Conservation (phyloP, 73 alveolate species). For the Uronychia setigera region DNA sequence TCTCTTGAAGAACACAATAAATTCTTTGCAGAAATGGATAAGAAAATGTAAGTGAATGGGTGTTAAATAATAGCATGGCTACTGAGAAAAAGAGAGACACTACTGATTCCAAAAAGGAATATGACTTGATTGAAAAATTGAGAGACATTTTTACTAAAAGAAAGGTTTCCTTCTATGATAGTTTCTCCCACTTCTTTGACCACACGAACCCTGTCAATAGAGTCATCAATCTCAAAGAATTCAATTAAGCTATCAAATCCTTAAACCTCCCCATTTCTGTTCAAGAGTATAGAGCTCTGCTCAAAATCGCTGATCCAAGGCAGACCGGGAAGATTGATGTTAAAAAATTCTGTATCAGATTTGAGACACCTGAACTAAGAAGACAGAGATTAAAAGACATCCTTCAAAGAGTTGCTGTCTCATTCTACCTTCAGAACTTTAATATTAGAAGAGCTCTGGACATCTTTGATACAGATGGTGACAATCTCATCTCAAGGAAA, state of each 20-base stretch:
- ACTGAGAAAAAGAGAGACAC: constrained; percentile 8
- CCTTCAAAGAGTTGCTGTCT: constrained; percentile 34
- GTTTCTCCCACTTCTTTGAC: constrained; percentile 35
- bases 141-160: constrained; percentile 51
- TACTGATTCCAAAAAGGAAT: constrained; percentile 7
- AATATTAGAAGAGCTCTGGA: constrained; percentile 48
- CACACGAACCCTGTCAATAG: constrained; percentile 25
- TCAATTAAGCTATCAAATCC: constrained; percentile 32
- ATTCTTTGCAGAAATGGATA: constrained; percentile 26
- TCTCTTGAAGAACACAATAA: constrained; percentile 37
- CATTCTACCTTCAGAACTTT: constrained; percentile 44
- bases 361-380: constrained; percentile 52
- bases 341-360: constrained; percentile 24
- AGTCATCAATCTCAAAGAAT: constrained; percentile 17
- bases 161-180: constrained; percentile 48
- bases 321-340: constrained; percentile 40
- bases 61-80: background rate
- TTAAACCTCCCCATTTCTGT: constrained; percentile 49
- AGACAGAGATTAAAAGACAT: constrained; percentile 33
- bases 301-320: constrained; percentile 51
- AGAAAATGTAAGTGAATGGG: constrained; percentile 15
- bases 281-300: constrained; percentile 39
- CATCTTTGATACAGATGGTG: constrained; percentile 55
- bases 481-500: constrained; percentile 22
- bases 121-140: constrained; percentile 22